phyloP scores from a whole-genome alignment of 202 grass and related monocot species.

The Zoysia matrella region DNA sequence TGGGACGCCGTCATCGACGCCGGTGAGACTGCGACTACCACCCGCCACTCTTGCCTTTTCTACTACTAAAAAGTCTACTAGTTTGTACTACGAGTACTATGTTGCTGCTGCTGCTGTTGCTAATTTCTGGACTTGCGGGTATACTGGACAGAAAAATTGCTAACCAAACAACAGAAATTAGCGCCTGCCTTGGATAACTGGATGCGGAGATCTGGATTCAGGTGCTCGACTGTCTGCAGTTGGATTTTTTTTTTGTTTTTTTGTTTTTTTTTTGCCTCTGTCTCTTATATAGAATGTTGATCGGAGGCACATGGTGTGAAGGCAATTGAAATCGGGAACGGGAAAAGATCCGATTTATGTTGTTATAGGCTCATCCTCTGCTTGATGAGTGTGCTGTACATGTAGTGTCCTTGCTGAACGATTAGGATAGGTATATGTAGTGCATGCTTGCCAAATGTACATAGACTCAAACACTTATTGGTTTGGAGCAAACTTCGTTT shows the following conservation, averaged over 20 bases:
- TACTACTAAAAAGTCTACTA: background rate
- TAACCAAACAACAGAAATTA: background rate
- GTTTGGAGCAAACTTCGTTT: conserved; percentile 17
- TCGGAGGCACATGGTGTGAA: too few species aligned
- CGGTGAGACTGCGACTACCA: conserved; percentile 41
- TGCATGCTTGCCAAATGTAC: background rate
- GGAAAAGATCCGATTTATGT: background rate
- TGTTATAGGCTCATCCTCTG: background rate
- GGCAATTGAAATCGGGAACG: background rate
- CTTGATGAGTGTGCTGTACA: background rate
- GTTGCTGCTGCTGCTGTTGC: background rate
- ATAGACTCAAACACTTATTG: conserved; percentile 26
- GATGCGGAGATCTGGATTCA: background rate
- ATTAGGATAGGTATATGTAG: background rate
- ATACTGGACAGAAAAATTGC: background rate
- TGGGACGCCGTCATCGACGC: background rate
- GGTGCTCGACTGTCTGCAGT: too few species aligned
- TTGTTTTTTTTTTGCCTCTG: background rate
- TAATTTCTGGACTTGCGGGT: background rate
- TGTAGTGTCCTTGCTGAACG: background rate
- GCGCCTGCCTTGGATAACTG: background rate
- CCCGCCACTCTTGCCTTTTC: background rate
- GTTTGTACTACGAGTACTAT: background rate
- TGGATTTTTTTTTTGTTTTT: too few species aligned
- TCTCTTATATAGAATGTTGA: background rate